Evolutionary conservation across 345 rosid genomes (phyloP), one percentile per base, ranked within the genome.

Genomic region (Rhizophora mangle): DNA sequence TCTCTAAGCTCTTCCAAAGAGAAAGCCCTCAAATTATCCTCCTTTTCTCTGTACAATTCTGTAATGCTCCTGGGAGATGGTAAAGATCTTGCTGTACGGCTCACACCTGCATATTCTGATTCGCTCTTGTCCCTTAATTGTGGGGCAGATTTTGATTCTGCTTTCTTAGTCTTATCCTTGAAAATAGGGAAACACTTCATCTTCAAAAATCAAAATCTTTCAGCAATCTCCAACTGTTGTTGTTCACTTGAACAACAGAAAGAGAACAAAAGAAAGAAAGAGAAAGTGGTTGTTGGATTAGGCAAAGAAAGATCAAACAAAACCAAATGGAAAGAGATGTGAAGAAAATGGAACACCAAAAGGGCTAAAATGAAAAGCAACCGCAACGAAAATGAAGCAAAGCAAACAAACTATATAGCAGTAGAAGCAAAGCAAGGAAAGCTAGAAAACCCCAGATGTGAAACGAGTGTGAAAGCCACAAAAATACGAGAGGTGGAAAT

Each of bases 61-160:
- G 77, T 78, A 75, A 89, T 75, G 76, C 85, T 77, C 68, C 87
- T 84, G 8, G 89, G 86, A 21, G 89, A 89, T n/a, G 89, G 86
- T 72, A 80, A 55, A 34, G 94, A 86, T 70, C 67, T 82, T 24
- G 83, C 2, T 60, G 80, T 61, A 57, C 82, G 82, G 51, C 21
- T 76, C 43, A 60, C 13, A 18, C 53, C 57, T 19, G 76, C 65
- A 67, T 5, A 36, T 27, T 64, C 73, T 26, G 73, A 60, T 63
- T 53, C 52, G 43, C 55, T 71, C 47, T 27, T 60, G 43, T 68
- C 26, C 49, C 87, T 67, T 39, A 82, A 60, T 62, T 88, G 86
- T 29, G 95, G 92, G 65, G 90, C 85, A 67, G 96, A 85, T 18
- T 64, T 75, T 57, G 82, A 56, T 15, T 68, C 63, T 57, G 36